Evolutionary conservation across 2,329 filamentous ascomycete species (phyloP).

Genomic region (Neofusicoccum kwambonambiense): DNA sequence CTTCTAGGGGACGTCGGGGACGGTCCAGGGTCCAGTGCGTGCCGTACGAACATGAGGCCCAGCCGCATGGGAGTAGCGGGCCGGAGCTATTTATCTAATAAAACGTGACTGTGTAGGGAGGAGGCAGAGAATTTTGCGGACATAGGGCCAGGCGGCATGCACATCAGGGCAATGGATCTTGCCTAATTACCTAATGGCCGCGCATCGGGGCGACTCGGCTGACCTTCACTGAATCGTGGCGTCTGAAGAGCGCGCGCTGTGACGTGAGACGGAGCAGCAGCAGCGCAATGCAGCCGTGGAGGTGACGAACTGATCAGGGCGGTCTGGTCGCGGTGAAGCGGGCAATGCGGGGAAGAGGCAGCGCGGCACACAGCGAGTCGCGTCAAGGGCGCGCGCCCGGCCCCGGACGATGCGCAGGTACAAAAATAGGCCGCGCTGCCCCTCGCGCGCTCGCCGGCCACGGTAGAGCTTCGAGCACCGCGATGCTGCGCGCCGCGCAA

Average conservation of each 20-base stretch:
- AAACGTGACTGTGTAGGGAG: conserved; percentile 8
- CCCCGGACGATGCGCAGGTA: conserved; percentile 10
- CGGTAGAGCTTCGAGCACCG: background rate
- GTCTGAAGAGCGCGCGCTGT: conserved; percentile 11
- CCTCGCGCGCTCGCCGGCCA: background rate
- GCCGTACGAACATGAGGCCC: conserved; percentile 8
- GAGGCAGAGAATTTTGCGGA: conserved; percentile 14
- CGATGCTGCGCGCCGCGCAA: background rate
- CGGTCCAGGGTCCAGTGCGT: background rate
- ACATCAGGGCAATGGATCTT: conserved; percentile 17
- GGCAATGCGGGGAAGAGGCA: conserved; percentile 22
- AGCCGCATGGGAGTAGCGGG: conserved; percentile 18
- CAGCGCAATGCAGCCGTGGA: conserved; percentile 12
- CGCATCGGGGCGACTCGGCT: conserved; percentile 19
- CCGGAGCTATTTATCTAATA: conserved; percentile 16
- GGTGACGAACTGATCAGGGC: conserved; percentile 12
- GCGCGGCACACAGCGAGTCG: background rate
- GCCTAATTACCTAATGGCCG: conserved; percentile 22
- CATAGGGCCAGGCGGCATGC: conserved; percentile 7
- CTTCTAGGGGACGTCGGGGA: background rate
- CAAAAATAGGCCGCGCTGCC: conserved; percentile 13
- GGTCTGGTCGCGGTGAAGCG: conserved; percentile 1
- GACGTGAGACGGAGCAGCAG: conserved; percentile 18
- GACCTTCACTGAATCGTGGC: conserved; percentile 19
- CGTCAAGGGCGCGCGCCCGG: background rate